Conservation (phyloP, 805 yeast species). For the Groenewaldozyma salmanticensis region DNA sequence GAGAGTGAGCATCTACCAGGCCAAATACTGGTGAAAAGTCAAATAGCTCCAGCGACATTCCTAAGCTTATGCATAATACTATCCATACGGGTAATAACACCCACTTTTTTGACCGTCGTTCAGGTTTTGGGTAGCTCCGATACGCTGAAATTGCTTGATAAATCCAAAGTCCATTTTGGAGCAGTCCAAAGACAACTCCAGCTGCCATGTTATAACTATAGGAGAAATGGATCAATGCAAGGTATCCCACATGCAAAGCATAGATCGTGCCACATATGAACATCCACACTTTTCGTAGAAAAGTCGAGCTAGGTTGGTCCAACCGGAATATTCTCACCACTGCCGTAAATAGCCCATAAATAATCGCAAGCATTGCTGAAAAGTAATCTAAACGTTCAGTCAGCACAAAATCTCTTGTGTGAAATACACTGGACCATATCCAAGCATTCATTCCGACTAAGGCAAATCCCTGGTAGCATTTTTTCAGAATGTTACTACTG, state of each 20-base stretch:
- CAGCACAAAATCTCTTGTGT: conserved; percentile 65
- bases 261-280: conserved; percentile 42
- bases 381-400: conserved; percentile 88
- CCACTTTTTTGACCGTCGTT: conserved; percentile 22
- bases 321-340: conserved; percentile 50
- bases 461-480: conserved; percentile 40
- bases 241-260: conserved; percentile 51
- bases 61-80: conserved; percentile 47
- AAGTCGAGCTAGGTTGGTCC: conserved; percentile 31
- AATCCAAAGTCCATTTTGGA: conserved; percentile 56
- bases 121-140: not conserved
- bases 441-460: conserved; percentile 75
- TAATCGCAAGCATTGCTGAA: conserved; percentile 83
- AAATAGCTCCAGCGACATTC: conserved; percentile 84
- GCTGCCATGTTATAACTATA: conserved; percentile 93
- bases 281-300: conserved; percentile 30
- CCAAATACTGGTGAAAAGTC: conserved; percentile 72
- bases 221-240: conserved; percentile 64
- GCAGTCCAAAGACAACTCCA: conserved; percentile 65
- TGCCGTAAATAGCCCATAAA: conserved; percentile 68
- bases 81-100: conserved; percentile 43
- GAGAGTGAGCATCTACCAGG: conserved; percentile 79
- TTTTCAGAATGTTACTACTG: conserved; percentile 1
- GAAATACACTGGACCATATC: conserved; percentile 79
- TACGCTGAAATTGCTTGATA: conserved; percentile 25